Evolutionary conservation across 176 grass and related monocot species (phyloP), one percentile per base, ranked within the genome.

Genomic region (Calamus simplicifolius): DNA sequence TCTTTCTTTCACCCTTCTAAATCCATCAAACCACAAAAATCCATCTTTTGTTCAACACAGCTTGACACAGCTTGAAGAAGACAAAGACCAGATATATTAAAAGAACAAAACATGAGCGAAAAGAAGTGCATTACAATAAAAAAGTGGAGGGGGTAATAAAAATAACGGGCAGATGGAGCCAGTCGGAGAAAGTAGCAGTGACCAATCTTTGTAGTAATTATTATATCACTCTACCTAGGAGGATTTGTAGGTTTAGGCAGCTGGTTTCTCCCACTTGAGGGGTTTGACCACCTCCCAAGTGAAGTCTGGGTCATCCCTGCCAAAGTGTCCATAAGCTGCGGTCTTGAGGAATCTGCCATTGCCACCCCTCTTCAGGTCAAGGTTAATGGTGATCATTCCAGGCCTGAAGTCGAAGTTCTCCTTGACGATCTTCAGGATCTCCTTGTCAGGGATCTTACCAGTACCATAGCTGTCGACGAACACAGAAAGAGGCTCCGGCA

Each of bases 341-440:
- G 82, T 85, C 73, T 85, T 85, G 68, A 85, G 71, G 77, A 85
- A 85, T 63, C 82, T 63, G 58, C 35, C 35, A 43, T 73, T 85
- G 69, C 82, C 77, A 1, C 82, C 82, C 50, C 25, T 80, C 82
- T 69, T 85, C 12, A 85, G 14, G 73, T 85, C 73, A 6, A 85
- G 82, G 77, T 85, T 85, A 73, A 85, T 80, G 77, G 58, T 77
- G 54, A 85, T 85, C 82, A 85, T 85, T 1, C 82, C 82, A 0
- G 82, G 82, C 73, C 82, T 72, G 73, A 85, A 85, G 64, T 85
- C 82, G 52, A 85, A 85, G 69, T 69, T 85, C 68, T 85, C 77
- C 77, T 85, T 85, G 0, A 85, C 82, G 4, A 85, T 80, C 77
- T 72, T 73, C 58, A 85, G 77, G 54, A 85, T 85, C 26, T 85